A percentile compares a stretch with the other conserved stretches of the same genome.
Evolutionary conservation across 305 asterid genomes (phyloP).

Genomic region (Rubia occidens): DNA sequence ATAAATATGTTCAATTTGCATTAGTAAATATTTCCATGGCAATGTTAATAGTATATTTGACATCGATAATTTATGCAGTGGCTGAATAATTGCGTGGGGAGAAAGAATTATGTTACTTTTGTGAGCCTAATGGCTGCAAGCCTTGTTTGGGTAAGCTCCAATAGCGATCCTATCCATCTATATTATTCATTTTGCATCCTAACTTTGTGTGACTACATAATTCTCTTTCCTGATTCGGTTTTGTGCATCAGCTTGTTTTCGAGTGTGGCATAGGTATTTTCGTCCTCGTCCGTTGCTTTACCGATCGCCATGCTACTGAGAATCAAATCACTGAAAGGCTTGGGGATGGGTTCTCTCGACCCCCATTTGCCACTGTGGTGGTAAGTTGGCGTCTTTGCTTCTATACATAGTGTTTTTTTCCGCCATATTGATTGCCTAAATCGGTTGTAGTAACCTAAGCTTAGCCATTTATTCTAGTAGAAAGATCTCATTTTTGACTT

Average conservation of each 20-base stretch:
- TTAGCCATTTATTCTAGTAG: background rate
- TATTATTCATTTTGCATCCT: background rate
- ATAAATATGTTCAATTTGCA: background rate
- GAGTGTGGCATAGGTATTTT: constrained; percentile 77
- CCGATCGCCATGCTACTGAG: constrained; percentile 60
- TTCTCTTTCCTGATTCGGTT: constrained; percentile 4
- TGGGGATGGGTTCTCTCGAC: constrained; percentile 91
- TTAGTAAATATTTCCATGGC: background rate
- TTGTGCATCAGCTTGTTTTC: constrained; percentile 64
- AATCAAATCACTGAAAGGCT: constrained; percentile 65
- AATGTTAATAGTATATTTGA: constrained; percentile 7
- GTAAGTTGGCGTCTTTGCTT: constrained; percentile 28
- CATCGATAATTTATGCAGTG: constrained; percentile 49
- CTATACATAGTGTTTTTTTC: background rate
- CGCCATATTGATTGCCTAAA: background rate
- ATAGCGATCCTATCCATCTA: background rate
- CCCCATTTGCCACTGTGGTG: constrained; percentile 93
- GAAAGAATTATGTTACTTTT: constrained; percentile 75
- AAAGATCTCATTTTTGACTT: constrained; percentile 3
- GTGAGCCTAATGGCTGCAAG: constrained; percentile 86
- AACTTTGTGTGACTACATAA: background rate
- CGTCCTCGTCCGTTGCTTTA: constrained; percentile 89
- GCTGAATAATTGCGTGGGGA: constrained; percentile 94
- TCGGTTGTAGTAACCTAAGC: background rate
- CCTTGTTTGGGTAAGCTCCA: constrained; percentile 73